Percentiles rank a stretch among this genome's conserved stretches.
Conservation (phyloP, 768 basidiomycete species). For the Tylopilus rubrobrunneus region DNA sequence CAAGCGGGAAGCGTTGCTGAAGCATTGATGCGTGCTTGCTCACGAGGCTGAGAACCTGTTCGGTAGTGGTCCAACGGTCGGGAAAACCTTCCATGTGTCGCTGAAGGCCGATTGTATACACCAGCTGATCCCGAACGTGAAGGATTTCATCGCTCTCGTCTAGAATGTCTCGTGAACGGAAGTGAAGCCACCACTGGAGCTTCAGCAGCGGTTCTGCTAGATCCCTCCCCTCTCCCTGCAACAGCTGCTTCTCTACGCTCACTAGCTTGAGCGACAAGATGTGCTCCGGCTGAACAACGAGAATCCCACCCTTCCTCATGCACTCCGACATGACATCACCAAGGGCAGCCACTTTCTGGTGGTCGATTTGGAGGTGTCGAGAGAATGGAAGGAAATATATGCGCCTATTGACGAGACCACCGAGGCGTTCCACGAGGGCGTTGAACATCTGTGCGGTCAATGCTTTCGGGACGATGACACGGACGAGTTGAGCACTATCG, state of each 20-base stretch:
- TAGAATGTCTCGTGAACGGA: slow-evolving; percentile 19
- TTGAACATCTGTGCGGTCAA: slow-evolving; percentile 47
- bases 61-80: background rate
- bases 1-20: background rate
- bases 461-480: slow-evolving; percentile 48
- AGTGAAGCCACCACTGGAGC: slow-evolving; percentile 25
- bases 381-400: slow-evolving; percentile 50
- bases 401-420: slow-evolving; percentile 42
- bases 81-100: slow-evolving; percentile 9
- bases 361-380: slow-evolving; percentile 30
- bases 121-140: background rate
- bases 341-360: slow-evolving; percentile 23
- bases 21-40: slow-evolving; percentile 13
- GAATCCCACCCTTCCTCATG: slow-evolving; percentile 35
- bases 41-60: slow-evolving; percentile 2
- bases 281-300: slow-evolving; percentile 51
- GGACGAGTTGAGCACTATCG: slow-evolving; percentile 39
- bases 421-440: slow-evolving; percentile 39
- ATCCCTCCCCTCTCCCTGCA: background rate
- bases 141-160: slow-evolving; percentile 30
- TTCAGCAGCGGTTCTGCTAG: slow-evolving; percentile 22
- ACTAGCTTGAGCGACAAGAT: slow-evolving; percentile 48
- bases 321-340: slow-evolving; percentile 36
- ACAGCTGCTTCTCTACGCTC: slow-evolving; percentile 36
- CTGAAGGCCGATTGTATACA: slow-evolving; percentile 20